Evolutionary conservation across 106 monocot species (phyloP), one percentile per base, ranked within the genome.

Genomic region (Acanthochlamys bracteata): DNA sequence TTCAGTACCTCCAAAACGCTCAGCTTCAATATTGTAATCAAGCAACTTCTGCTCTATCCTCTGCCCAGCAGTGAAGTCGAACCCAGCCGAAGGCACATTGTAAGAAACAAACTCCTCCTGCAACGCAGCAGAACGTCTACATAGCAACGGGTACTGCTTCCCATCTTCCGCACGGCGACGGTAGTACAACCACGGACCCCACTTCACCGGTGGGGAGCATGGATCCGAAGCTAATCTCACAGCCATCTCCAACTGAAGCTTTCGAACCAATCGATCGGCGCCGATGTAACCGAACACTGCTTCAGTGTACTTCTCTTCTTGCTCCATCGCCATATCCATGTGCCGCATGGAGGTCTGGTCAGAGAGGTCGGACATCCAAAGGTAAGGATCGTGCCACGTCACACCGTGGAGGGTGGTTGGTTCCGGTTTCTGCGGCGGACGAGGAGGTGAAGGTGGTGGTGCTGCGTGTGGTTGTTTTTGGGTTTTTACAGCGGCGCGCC

Each of bases 181-280:
- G 61, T 92, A 98, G 57, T 98, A 92, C 15, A 98, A 57, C 98
- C 92, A 98, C 15, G 88, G 88, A 14, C 98, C 96, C 92, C 85
- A 98, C 23, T 75, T 69, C 4, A 98, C 66, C 42, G 98, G 92
- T 24, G 92, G 80, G 7, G 88, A 80, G 76, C 84, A 85, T 26
- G 80, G 78, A 0, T 98, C 82, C 10, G 78, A 62, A 6, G 85
- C 78, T 74, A 98, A 70, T 10, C 92, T 64, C 2, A 78, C 61
- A 24, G 96, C 84, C 85, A 98, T 88, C 92, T 98, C 98, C 20
- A 83, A 63, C 77, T 92, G 98, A 55, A 98, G 78, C 75, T 92
- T 98, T 55, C 75, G 75, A 65, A 68, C 69, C 47, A 98, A 82
- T 24, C 88, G 80, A 51, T 83, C 82, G 52, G 85, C 75, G 42